A percentile compares a stretch with the other conserved stretches of the same genome.
Evolutionary conservation across 345 rosid genomes (phyloP).

Genomic region (Populus alba): DNA sequence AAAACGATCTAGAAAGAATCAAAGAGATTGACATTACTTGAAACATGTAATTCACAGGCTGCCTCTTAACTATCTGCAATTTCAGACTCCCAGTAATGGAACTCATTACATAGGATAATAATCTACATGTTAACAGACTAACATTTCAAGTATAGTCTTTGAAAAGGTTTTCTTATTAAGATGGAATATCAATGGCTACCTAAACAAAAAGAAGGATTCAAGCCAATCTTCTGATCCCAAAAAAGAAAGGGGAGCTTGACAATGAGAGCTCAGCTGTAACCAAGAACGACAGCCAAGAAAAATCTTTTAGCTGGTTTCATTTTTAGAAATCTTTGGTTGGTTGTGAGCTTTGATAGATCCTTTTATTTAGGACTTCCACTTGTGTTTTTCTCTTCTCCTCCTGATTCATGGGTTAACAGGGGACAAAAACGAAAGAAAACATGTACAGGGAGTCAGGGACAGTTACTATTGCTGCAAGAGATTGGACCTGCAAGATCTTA

Average conservation of each 20-base stretch:
- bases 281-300: not conserved
- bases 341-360: slow-evolving; percentile 16
- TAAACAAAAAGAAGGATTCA: not conserved
- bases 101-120: too few species aligned
- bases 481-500: not conserved
- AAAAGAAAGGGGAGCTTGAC: not conserved
- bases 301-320: slow-evolving; percentile 3
- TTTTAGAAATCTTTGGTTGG: slow-evolving; percentile 21
- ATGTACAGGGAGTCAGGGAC: not conserved
- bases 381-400: slow-evolving; percentile 4
- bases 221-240: not conserved
- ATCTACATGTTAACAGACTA: not conserved
- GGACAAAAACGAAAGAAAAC: slow-evolving; percentile 35
- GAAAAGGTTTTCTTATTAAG: not conserved
- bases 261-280: not conserved
- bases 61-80: not conserved
- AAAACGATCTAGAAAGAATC: not conserved
- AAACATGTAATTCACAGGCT: not conserved
- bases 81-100: not conserved
- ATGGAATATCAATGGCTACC: not conserved
- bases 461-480: not conserved
- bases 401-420: slow-evolving; percentile 15
- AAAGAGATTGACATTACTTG: not conserved
- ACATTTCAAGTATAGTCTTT: not conserved
- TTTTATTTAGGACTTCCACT: slow-evolving; percentile 13